phyloP scores from a whole-genome alignment of 495 filamentous ascomycete genomes.

The Cercophora samala region DNA sequence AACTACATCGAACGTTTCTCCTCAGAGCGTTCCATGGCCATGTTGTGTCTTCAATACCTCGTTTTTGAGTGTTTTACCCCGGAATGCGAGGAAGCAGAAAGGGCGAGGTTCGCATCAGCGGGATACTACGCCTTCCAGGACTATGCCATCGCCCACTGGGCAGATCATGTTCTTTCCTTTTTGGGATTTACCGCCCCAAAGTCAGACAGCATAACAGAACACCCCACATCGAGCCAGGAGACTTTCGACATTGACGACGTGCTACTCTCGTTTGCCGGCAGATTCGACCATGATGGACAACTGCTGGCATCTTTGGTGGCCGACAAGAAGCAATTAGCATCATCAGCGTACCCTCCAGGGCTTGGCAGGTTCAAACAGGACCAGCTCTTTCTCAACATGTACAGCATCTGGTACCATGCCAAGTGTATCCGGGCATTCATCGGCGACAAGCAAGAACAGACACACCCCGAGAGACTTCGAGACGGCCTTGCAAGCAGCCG shows the following conservation, averaged over 20 bases:
- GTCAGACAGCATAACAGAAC: background rate
- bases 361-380: background rate
- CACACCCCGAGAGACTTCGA: background rate
- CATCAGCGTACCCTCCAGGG: background rate
- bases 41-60: background rate
- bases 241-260: too few relatives aligned
- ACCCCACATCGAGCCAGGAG: background rate
- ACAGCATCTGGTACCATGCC: background rate
- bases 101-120: background rate
- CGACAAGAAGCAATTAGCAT: background rate
- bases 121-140: background rate
- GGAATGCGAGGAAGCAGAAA: background rate
- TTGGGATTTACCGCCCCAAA: background rate
- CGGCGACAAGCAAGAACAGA: background rate
- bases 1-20: background rate
- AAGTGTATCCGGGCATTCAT: background rate
- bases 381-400: background rate
- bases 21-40: background rate
- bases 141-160: background rate
- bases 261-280: too few relatives aligned
- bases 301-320: too few relatives aligned
- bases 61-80: background rate
- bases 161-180: background rate
- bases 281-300: too few relatives aligned
- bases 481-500: background rate